These are phyloP conservation scores for Exophiala aquamarina DNA, from an alignment of 2,329 filamentous ascomycete species.

Conservation along the genomic window DNA sequence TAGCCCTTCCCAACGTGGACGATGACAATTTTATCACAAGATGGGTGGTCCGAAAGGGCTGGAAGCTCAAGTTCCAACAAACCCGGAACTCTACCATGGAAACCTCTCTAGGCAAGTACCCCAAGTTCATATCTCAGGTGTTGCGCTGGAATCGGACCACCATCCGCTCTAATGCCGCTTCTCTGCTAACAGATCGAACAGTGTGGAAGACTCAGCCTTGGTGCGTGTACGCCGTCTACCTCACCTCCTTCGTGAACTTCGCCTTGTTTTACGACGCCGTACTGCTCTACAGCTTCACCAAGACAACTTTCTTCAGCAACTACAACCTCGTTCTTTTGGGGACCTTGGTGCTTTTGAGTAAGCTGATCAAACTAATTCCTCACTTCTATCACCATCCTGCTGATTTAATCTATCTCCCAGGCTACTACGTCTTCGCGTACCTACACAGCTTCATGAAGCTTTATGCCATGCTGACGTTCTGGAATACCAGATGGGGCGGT, in stretches of 20 bases:
- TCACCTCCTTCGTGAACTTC: constrained; percentile 56
- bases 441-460: constrained; percentile 59
- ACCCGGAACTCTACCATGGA: constrained; percentile 46
- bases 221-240: constrained; percentile 57
- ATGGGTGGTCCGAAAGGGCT: constrained; percentile 51
- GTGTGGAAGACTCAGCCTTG: constrained; percentile 50
- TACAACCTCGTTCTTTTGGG: constrained; percentile 30
- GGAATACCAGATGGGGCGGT: constrained; percentile 45
- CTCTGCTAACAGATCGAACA: constrained; percentile 42
- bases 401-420: constrained; percentile 53
- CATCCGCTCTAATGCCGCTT: constrained; percentile 56
- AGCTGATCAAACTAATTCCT: constrained; percentile 57
- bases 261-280: constrained; percentile 53
- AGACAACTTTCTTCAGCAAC: constrained; percentile 18
- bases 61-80: constrained; percentile 57
- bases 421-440: constrained; percentile 57
- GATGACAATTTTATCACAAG: constrained; percentile 65
- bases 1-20: constrained; percentile 53
- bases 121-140: constrained; percentile 54
- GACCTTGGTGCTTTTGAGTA: constrained; percentile 55
- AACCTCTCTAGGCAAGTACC: constrained; percentile 51
- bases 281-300: constrained; percentile 38
- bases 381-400: constrained; percentile 53
- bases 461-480: constrained; percentile 56
- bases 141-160: constrained; percentile 60